Conservation (phyloP, 495 filamentous ascomycete species). For the Lichenothelia convexa region DNA sequence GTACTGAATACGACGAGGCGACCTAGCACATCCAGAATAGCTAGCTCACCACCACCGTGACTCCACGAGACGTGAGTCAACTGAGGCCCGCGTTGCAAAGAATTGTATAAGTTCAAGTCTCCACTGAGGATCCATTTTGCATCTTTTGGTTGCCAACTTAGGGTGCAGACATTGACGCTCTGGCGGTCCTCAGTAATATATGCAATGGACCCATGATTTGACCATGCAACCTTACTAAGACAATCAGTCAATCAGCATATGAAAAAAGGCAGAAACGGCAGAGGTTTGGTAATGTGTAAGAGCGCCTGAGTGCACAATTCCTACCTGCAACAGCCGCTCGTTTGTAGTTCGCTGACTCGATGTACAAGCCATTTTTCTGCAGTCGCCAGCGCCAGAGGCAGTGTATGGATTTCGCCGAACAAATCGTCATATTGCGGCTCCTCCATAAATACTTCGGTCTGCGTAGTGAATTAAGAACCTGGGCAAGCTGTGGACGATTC, state of each 20-base stretch:
- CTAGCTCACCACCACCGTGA: slow-evolving; percentile 51
- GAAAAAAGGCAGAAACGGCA: not conserved
- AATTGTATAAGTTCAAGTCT: slow-evolving; percentile 25
- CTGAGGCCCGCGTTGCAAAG: slow-evolving; percentile 34
- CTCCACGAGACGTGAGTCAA: slow-evolving; percentile 69
- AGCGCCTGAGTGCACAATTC: slow-evolving; percentile 13
- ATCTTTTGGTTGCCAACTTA: slow-evolving; percentile 49
- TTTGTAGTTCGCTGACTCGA: slow-evolving; percentile 61
- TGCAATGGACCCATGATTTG: slow-evolving; percentile 71
- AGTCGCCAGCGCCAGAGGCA: not conserved
- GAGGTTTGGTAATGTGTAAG: not conserved
- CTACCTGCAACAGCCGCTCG: slow-evolving; percentile 70
- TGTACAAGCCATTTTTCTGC: slow-evolving; percentile 41
- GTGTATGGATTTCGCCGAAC: not conserved
- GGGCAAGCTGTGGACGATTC: too few relatives aligned
- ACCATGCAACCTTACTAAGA: slow-evolving; percentile 69
- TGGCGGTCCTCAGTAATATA: slow-evolving; percentile 55
- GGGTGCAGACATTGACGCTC: slow-evolving; percentile 48
- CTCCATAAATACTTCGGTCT: too few relatives aligned
- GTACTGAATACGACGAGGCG: slow-evolving; percentile 27
- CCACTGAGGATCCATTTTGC: slow-evolving; percentile 66
- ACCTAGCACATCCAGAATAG: slow-evolving; percentile 55
- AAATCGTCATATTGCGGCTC: too few relatives aligned
- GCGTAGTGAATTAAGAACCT: too few relatives aligned
- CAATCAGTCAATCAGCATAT: slow-evolving; percentile 10